These are phyloP conservation scores for Pisolithus thermaeus DNA, from an alignment of 1,284 basidiomycete species.

Conservation along the genomic window DNA sequence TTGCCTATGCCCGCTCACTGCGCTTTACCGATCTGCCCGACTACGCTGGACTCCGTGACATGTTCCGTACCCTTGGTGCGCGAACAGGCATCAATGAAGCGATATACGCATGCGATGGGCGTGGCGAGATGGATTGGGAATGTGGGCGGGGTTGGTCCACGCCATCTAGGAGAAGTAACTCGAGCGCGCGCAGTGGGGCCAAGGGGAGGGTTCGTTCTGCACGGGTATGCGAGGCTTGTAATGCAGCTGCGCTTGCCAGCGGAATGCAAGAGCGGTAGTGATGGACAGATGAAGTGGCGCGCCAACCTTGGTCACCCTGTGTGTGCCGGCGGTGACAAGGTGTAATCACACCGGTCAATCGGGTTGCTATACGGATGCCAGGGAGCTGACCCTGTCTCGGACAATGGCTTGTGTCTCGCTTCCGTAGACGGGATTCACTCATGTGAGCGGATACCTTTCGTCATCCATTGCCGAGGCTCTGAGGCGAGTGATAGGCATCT, in stretches of 20 bases:
- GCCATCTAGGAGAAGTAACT: slow-evolving; percentile 25
- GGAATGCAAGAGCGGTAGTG: slow-evolving; percentile 26
- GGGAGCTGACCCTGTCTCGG: neutral
- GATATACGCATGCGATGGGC: slow-evolving; percentile 28
- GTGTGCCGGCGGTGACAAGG: neutral
- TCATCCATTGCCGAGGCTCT: neutral
- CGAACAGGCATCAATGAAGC: slow-evolving; percentile 46
- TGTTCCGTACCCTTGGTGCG: slow-evolving; percentile 65
- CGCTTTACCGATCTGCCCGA: slow-evolving; percentile 90
- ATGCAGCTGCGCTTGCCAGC: slow-evolving; percentile 20
- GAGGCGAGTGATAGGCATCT: neutral
- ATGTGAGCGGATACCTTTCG: neutral
- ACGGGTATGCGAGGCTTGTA: slow-evolving; percentile 30
- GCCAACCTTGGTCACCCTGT: neutral
- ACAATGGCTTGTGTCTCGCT: neutral
- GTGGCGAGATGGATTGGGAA: slow-evolving; percentile 40
- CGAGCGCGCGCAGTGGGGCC: slow-evolving; percentile 11
- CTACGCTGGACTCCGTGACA: slow-evolving; percentile 78
- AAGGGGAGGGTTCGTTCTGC: slow-evolving; percentile 17
- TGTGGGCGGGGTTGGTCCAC: slow-evolving; percentile 6
- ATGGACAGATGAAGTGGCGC: neutral
- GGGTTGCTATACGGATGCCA: neutral
- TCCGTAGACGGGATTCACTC: neutral
- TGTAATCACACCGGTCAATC: neutral
- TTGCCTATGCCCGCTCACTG: slow-evolving; percentile 79